Evolutionary conservation across 2,329 filamentous ascomycete species (phyloP).

Genomic region (Ramularia collo-cygni): DNA sequence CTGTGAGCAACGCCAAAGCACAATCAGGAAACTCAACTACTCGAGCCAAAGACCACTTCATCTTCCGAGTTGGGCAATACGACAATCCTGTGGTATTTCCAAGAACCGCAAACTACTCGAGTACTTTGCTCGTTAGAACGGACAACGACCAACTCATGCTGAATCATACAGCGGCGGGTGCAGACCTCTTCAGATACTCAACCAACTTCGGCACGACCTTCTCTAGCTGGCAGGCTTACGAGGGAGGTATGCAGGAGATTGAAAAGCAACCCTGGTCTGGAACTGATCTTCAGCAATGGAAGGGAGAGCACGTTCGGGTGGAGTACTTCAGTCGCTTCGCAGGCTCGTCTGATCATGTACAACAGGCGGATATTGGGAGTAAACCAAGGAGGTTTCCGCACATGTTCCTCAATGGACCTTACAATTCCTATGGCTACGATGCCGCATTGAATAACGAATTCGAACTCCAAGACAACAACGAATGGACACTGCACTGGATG

Average conservation of each 20-base stretch:
- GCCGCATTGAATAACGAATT: constrained; percentile 49
- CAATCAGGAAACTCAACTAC: constrained; percentile 37
- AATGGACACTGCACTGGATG: constrained; percentile 53
- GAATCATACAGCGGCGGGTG: constrained; percentile 51
- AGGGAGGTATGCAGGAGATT: constrained; percentile 42
- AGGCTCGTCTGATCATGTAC: constrained; percentile 52
- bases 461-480: constrained; percentile 37
- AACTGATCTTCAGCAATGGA: constrained; percentile 46
- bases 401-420: constrained; percentile 54
- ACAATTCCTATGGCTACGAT: constrained; percentile 58
- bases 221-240: constrained; percentile 50
- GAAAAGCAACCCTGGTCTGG: constrained; percentile 48
- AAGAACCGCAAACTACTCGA: constrained; percentile 49
- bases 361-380: constrained; percentile 48
- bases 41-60: constrained; percentile 49
- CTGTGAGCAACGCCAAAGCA: constrained; percentile 46
- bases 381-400: constrained; percentile 49
- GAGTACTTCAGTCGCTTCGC: constrained; percentile 55
- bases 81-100: constrained; percentile 55
- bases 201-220: constrained; percentile 53
- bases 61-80: constrained; percentile 50
- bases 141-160: constrained; percentile 6
- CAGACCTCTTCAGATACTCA: constrained; percentile 54
- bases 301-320: constrained; percentile 53
- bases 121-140: constrained; percentile 19